Evolutionary conservation across 257 asterid genomes (phyloP), one percentile per base, ranked within the genome.

Genomic region (Nicotiana otophora): DNA sequence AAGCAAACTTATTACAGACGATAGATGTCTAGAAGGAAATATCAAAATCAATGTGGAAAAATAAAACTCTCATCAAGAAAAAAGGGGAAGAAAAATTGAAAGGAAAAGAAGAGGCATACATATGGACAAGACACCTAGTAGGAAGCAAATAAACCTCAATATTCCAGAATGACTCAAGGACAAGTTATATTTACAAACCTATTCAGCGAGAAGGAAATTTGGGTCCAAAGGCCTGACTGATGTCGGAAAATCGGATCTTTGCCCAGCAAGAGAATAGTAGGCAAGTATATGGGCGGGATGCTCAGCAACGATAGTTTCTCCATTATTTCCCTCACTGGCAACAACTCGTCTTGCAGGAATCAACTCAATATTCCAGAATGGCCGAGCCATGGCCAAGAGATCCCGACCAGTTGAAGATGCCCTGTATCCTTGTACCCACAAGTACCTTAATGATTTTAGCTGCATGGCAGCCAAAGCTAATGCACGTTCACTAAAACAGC

Each of bases 211-310:
- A 39, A 58, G 11, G 28, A 34, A n/a, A 80, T 69, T 48, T 77
- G 86, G 91, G 48, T 81, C 86, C 88, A 92, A 68, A 23, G 97
- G 95, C 84, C 19, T 57, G 33, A 93, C 99, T 3, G 91, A n/a
- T 74, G 4, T 84, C 80, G 99, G 97, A 85, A 86, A 95, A 86
- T 95, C 99, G 2, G 89, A 91, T 88, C 99, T 90, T 72, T 82
- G 93, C 10, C 99, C 99, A 3, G 97, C 97, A 55, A 95, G 98
- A 0, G 99, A 93, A 87, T 92, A 93, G 78, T 95, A 95, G 0
- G 97, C 98, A 63, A 95, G 93, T 80, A 95, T 90, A 10, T 95
- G 99, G 2, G 98, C 97, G 0, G 95, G 98, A 84, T 93, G 94
- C 70, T 92, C 97, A 6, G 63, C 76, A 16, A 84, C 26, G 5